Base-by-base conservation (phyloP, 805 yeast genomes). In the Hanseniaspora thailandica region DNA sequence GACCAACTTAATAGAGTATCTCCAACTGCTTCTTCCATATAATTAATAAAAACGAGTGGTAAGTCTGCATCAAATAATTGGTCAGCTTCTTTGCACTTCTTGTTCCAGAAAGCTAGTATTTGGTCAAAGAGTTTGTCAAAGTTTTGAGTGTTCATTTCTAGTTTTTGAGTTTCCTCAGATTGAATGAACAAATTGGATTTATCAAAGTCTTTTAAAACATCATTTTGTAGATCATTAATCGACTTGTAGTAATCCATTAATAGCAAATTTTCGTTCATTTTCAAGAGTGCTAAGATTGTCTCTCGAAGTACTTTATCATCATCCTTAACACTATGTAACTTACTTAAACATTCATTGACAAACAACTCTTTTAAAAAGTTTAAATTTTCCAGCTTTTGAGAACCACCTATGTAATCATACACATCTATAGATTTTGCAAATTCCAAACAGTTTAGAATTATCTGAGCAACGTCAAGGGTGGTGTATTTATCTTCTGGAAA, bases 281-380 rank as follows among this genome's bases (percentile, higher is more conserved):
- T 17, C 62, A 73, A 31, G 65, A 72, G 43, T 60, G 66, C 56
- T 44, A 58, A 28, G 56, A 64, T 51, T 5, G 67, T 66, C 17
- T 64, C 65, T 10, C 67, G 65, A 5, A 62, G 66, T 34, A 65
- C 76, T 38, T 80, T 77, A 43, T 71, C 66, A 1, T 71, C 61
- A 43, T 75, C 77, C 55, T 75, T 73, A 56, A 75, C 81, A 30
- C 72, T 65, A 49, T 84, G 89, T 55, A 85, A 72, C 62, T 86
- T 94, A 45, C 78, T 66, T 15, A 86, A 63, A 7, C 84, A 72
- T 0, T 93, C 85, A 62, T 76, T 82, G 39, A 83, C 82, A 62
- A 86, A 85, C 19, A 85, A 70, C 60, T 83, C 90, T 49, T 60
- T 61, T 9, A 65, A 46, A 30, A 64, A 58, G 15, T 56, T 58